Percentiles rank a stretch among this genome's conserved stretches.
Evolutionary conservation across 306 rosid genomes (phyloP).

Genomic region (Sphenostylis stenocarpa): DNA sequence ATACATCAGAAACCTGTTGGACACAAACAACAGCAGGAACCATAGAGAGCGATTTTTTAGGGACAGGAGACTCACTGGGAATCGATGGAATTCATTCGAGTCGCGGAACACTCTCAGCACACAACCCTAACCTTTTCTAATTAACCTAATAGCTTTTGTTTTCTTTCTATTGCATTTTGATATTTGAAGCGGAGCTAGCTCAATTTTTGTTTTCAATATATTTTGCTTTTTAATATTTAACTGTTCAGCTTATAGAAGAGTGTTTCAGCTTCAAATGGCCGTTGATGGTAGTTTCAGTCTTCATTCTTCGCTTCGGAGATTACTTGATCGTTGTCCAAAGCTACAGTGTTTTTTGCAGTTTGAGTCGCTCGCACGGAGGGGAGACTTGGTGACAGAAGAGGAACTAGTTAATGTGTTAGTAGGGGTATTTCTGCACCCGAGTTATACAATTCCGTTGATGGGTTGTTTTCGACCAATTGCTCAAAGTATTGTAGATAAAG

Average conservation of each 20-base stretch:
- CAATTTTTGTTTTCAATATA: not conserved
- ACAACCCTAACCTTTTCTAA: not conserved
- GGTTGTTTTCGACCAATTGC: slow-evolving; percentile 77
- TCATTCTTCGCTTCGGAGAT: slow-evolving; percentile 56
- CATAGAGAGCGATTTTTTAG: too few species aligned
- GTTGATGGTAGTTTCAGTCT: slow-evolving; percentile 71
- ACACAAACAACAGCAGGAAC: too few species aligned
- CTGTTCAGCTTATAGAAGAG: slow-evolving; percentile 5
- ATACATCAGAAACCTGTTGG: too few species aligned
- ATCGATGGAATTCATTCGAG: not conserved
- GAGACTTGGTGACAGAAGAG: slow-evolving; percentile 49
- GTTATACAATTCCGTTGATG: slow-evolving; percentile 61
- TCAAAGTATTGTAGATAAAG: slow-evolving; percentile 51
- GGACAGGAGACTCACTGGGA: too few species aligned
- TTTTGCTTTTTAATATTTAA: not conserved
- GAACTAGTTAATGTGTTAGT: slow-evolving; percentile 57
- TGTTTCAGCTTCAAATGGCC: slow-evolving; percentile 49
- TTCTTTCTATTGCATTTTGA: not conserved
- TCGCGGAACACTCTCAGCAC: not conserved
- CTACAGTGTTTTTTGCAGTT: slow-evolving; percentile 50
- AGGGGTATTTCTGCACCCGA: slow-evolving; percentile 68
- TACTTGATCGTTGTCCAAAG: slow-evolving; percentile 72
- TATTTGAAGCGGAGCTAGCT: not conserved
- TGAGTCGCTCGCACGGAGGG: slow-evolving; percentile 37
- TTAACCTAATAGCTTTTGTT: not conserved